phyloP scores from a whole-genome alignment of 2,329 filamentous ascomycete species.

The Cladosporium sp. region DNA sequence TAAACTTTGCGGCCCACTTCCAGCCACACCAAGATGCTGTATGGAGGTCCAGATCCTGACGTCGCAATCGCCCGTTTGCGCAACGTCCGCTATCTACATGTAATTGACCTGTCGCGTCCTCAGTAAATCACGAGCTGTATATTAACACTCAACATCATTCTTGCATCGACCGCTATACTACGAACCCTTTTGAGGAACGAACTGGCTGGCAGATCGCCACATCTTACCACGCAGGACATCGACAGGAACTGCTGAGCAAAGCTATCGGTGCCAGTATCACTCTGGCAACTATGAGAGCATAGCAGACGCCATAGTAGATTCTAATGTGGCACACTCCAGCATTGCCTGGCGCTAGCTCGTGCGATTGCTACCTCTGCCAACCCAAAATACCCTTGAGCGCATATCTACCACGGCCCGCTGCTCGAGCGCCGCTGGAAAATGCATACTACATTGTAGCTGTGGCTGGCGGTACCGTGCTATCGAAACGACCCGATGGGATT shows the following conservation, averaged over 20 bases:
- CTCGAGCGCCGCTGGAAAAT: neutral
- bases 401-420: neutral
- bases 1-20: no score
- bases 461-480: neutral
- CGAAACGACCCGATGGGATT: neutral
- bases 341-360: neutral
- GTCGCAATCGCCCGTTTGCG: no score
- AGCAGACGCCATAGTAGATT: neutral
- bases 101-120: no score
- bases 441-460: slow-evolving; percentile 4
- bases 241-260: neutral
- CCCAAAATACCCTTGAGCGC: neutral
- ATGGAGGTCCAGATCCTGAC: no score
- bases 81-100: no score
- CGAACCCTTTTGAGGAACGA: no score
- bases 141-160: no score
- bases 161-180: no score
- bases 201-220: no score
- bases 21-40: no score
- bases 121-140: no score
- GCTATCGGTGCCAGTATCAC: neutral
- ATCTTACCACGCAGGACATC: no score
- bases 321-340: neutral
- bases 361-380: slow-evolving; percentile 1
- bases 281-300: neutral